phyloP scores from a whole-genome alignment of 2,329 filamentous ascomycete genomes.

The Lachnellula willkommii region DNA sequence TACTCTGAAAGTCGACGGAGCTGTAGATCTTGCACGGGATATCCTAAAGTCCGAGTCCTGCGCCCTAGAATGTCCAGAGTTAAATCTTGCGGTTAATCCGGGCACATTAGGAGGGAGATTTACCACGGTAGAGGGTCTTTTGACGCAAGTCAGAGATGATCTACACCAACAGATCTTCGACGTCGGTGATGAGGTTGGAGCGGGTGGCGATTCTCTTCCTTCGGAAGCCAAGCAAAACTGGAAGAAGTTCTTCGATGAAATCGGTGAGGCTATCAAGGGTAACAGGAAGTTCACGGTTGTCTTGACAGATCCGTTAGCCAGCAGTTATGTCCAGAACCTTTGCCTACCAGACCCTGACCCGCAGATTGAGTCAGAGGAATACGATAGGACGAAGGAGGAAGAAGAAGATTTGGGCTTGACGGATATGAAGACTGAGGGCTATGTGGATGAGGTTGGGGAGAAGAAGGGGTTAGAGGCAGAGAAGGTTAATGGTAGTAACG shows the following conservation, averaged over 20 bases:
- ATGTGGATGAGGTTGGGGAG: conserved; percentile 38
- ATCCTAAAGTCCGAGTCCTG: conserved; percentile 97
- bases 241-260: conserved; percentile 71
- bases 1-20: conserved; percentile 63
- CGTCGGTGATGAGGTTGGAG: conserved; percentile 48
- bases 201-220: conserved; percentile 74
- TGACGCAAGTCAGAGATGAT: conserved; percentile 89
- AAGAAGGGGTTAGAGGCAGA: conserved; percentile 18
- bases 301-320: conserved; percentile 81
- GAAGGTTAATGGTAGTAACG: conserved; percentile 6
- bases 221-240: conserved; percentile 63
- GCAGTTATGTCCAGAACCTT: conserved; percentile 89
- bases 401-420: conserved; percentile 85
- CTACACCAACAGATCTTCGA: conserved; percentile 85
- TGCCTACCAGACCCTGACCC: conserved; percentile 71
- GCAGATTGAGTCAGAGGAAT: conserved; percentile 75
- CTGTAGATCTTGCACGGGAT: conserved; percentile 77
- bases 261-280: conserved; percentile 74
- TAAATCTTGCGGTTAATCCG: conserved; percentile 81
- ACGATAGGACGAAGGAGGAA: conserved; percentile 83
- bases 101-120: conserved; percentile 94
- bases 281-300: conserved; percentile 76
- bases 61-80: conserved; percentile 77
- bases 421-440: conserved; percentile 91
- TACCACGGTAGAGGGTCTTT: conserved; percentile 90